phyloP scores from a whole-genome alignment of 345 rosid species.

The Raphanus sativus region DNA sequence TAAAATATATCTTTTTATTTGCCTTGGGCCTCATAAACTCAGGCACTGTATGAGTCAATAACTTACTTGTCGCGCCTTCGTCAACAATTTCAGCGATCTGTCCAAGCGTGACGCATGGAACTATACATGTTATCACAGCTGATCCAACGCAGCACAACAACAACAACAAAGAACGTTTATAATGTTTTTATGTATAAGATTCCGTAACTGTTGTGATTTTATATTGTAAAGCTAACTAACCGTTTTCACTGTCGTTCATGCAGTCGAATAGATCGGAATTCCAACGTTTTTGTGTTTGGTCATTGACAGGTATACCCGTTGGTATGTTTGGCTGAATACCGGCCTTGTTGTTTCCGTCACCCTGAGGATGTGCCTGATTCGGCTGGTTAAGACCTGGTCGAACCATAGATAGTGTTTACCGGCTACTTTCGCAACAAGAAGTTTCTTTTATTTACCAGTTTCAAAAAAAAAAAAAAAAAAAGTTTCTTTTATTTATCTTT shows the following conservation, averaged over 20 bases:
- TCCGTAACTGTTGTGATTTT: not conserved
- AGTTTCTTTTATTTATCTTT: not conserved
- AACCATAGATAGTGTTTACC: slow-evolving; percentile 8
- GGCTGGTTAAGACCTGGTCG: slow-evolving; percentile 8
- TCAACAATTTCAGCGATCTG: slow-evolving; percentile 51
- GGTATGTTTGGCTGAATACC: slow-evolving; percentile 7
- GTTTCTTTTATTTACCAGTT: not conserved
- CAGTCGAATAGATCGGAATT: slow-evolving; percentile 56
- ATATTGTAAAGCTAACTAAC: slow-evolving; percentile 33
- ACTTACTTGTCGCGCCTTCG: slow-evolving; percentile 37
- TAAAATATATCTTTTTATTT: too few species aligned
- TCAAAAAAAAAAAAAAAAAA: too few species aligned
- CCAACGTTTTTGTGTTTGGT: slow-evolving; percentile 42
- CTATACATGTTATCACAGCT: slow-evolving; percentile 50
- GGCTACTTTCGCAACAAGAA: not conserved
- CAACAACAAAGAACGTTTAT: not conserved
- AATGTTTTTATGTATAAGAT: not conserved
- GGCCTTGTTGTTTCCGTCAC: not conserved
- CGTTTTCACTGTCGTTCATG: slow-evolving; percentile 65
- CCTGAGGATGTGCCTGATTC: slow-evolving; percentile 8
- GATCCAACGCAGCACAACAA: slow-evolving; percentile 3
- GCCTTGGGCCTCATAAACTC: too few species aligned
- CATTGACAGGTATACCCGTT: slow-evolving; percentile 12
- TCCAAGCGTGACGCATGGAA: slow-evolving; percentile 59
- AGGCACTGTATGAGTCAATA: not conserved